Percentiles rank a stretch among this genome's conserved stretches.
These are phyloP conservation scores for Nemania sp. DNA, from an alignment of 2,329 filamentous ascomycete genomes.

Conservation along the genomic window DNA sequence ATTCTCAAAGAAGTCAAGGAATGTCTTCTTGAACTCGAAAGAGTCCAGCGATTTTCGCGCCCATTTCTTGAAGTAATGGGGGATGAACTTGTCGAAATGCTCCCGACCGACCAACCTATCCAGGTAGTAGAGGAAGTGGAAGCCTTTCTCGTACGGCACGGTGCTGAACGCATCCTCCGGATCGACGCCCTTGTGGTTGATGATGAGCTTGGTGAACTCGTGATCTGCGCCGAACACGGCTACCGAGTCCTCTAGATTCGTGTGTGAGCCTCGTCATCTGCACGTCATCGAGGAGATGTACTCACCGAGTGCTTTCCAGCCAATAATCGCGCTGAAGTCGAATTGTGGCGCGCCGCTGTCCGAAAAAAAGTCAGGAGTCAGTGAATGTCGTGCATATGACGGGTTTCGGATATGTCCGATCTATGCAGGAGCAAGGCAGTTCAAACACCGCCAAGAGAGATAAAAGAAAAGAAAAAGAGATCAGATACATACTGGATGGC, in stretches of 20 bases:
- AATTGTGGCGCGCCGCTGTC: conserved; percentile 72
- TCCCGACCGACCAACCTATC: conserved; percentile 81
- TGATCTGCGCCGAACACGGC: conserved; percentile 79
- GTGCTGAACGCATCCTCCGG: conserved; percentile 95
- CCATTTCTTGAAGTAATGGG: conserved; percentile 88
- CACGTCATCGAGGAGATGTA: neutral
- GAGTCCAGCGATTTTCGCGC: conserved; percentile 86
- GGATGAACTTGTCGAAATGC: conserved; percentile 95
- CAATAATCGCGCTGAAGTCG: conserved; percentile 93
- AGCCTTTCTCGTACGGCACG: conserved; percentile 95
- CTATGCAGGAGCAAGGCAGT: neutral
- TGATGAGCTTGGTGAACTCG: conserved; percentile 89
- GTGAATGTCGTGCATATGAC: neutral
- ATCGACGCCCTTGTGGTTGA: conserved; percentile 85
- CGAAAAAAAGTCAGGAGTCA: conserved; percentile 7
- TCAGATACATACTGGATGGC: conserved; percentile 60
- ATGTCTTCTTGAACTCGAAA: conserved; percentile 88
- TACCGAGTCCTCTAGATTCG: conserved; percentile 69
- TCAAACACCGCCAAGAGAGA: neutral
- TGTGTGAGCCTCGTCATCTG: conserved; percentile 10
- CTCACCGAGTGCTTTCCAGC: conserved; percentile 81
- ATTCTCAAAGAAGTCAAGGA: conserved; percentile 78
- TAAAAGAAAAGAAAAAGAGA: neutral
- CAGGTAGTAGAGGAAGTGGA: conserved; percentile 89
- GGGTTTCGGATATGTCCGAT: neutral